Conservation (phyloP, 345 rosid species). For the Camelina hispida region DNA sequence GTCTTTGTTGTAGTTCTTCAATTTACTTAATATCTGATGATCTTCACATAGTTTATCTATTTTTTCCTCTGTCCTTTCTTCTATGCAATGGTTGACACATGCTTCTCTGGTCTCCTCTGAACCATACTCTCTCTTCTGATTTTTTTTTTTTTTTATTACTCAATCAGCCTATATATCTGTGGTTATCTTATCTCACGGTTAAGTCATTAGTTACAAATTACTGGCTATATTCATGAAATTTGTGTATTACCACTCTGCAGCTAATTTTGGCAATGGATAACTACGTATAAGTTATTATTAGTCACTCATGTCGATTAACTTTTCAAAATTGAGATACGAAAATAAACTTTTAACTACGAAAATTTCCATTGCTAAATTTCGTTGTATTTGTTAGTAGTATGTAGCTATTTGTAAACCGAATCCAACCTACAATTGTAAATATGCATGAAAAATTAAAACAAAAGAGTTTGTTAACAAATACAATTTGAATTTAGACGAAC, state of each 20-base stretch:
- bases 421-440: background rate
- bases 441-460: background rate
- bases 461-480: background rate
- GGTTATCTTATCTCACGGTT: too few species aligned
- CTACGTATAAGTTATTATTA: background rate
- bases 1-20: constrained; percentile 13
- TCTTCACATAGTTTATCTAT: background rate
- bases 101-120: constrained; percentile 12
- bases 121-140: constrained; percentile 6
- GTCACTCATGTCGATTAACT: background rate
- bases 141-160: background rate
- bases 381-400: background rate
- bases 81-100: background rate
- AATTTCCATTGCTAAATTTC: background rate
- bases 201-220: background rate
- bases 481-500: background rate
- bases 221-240: background rate
- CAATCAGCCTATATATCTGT: too few species aligned
- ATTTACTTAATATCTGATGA: background rate
- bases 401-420: background rate
- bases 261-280: background rate
- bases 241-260: background rate
- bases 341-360: background rate
- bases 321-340: background rate
- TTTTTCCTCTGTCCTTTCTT: background rate